These are phyloP conservation scores for Carallia brachiata DNA, from an alignment of 345 rosid genomes.

Conservation along the genomic window DNA sequence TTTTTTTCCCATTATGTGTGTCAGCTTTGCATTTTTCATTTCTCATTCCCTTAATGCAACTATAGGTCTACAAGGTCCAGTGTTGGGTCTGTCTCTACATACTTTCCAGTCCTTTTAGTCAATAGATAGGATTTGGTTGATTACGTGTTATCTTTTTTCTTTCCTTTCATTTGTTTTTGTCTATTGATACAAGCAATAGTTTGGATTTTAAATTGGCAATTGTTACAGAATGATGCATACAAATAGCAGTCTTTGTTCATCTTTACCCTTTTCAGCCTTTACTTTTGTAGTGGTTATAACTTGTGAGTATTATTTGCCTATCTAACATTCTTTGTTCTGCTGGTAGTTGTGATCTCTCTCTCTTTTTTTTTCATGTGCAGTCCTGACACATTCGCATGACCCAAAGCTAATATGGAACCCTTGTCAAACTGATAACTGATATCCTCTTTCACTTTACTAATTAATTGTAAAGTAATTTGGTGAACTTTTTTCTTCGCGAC, in stretches of 20 bases:
- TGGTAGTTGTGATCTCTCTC: too few relatives aligned
- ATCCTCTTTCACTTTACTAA: too few relatives aligned
- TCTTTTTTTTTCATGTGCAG: too few relatives aligned
- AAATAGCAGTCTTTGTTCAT: conserved; percentile 31
- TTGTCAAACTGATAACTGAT: too few relatives aligned
- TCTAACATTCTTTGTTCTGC: too few relatives aligned
- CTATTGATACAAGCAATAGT: conserved; percentile 32
- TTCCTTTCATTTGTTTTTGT: conserved; percentile 28
- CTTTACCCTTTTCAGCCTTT: conserved; percentile 15
- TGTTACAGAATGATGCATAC: conserved; percentile 38
- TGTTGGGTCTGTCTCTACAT: not conserved
- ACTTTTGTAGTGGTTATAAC: not conserved
- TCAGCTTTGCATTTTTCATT: not conserved
- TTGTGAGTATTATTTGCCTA: not conserved
- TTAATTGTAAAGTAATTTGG: too few relatives aligned
- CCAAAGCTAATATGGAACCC: too few relatives aligned
- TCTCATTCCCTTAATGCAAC: conserved; percentile 13
- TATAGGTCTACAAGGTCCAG: conserved; percentile 16
- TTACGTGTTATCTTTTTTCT: not conserved
- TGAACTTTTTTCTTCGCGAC: too few relatives aligned
- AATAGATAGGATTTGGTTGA: conserved; percentile 33
- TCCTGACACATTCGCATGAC: too few relatives aligned
- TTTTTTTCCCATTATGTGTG: not conserved
- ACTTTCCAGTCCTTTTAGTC: conserved; percentile 13
- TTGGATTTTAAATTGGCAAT: conserved; percentile 27